phyloP scores from a whole-genome alignment of 768 basidiomycete species.

The Mrakia blollopis region DNA sequence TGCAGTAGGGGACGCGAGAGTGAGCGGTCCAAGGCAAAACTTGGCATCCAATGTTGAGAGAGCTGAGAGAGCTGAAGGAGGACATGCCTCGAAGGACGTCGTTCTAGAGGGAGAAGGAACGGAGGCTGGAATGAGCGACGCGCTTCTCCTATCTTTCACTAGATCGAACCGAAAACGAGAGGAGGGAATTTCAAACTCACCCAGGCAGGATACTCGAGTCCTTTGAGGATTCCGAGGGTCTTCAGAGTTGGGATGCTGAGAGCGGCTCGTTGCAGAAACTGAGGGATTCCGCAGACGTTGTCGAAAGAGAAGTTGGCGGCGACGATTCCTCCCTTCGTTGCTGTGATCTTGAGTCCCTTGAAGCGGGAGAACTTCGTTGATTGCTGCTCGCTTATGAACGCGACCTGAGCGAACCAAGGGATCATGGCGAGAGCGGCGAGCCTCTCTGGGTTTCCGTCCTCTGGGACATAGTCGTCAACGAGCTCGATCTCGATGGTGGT shows the following conservation, averaged over 20 bases:
- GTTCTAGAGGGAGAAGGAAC: neutral
- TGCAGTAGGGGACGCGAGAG: neutral
- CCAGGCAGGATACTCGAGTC: neutral
- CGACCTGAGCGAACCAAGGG: conserved; percentile 1
- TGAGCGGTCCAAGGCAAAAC: neutral
- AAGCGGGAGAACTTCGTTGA: neutral
- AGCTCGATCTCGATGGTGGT: neutral
- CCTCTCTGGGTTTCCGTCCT: neutral
- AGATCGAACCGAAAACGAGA: neutral
- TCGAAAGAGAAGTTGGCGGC: neutral
- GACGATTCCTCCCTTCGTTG: neutral
- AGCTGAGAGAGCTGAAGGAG: neutral
- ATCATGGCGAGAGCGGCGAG: neutral
- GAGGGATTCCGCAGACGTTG: neutral
- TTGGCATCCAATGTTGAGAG: neutral
- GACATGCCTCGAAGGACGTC: neutral
- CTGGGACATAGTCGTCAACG: neutral
- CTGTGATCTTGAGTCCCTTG: neutral
- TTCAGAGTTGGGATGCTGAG: neutral
- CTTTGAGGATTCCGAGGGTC: neutral
- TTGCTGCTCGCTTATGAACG: neutral
- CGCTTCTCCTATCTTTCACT: no score
- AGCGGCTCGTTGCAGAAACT: neutral
- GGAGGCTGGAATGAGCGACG: neutral
- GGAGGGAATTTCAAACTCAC: neutral